phyloP scores from a whole-genome alignment of 148 eudicot genomes.

The Chenopodium formosanum region DNA sequence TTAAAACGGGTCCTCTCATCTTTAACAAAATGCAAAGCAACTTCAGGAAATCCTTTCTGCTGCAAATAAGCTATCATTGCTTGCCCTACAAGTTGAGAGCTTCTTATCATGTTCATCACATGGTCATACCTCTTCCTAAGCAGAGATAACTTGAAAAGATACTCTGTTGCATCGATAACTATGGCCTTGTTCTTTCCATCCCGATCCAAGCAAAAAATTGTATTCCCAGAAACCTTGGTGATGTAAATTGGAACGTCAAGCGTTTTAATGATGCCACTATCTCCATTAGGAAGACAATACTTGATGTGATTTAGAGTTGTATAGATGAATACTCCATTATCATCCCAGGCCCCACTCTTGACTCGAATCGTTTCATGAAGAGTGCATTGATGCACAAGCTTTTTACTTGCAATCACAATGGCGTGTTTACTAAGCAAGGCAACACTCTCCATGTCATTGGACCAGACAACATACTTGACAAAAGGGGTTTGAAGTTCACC shows the following conservation, averaged over 20 bases:
- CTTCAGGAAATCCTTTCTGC: conserved; percentile 88
- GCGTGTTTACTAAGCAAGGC: conserved; percentile 82
- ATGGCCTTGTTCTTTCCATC: conserved; percentile 70
- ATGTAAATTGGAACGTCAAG: conserved; percentile 75
- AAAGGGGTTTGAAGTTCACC: conserved; percentile 79
- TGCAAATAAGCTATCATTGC: conserved; percentile 88
- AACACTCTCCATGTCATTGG: conserved; percentile 86
- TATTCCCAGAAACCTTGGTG: conserved; percentile 63
- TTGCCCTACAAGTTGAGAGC: conserved; percentile 78
- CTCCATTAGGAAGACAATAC: conserved; percentile 94
- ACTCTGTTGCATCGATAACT: conserved; percentile 71
- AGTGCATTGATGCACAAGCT: conserved; percentile 74
- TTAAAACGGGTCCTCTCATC: conserved; percentile 79
- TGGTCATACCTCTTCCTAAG: conserved; percentile 67
- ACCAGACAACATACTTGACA: conserved; percentile 82
- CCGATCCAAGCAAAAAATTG: conserved; percentile 74
- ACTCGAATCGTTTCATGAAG: conserved; percentile 84
- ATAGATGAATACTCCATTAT: conserved; percentile 82
- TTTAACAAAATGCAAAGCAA: conserved; percentile 81
- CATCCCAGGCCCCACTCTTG: conserved; percentile 94
- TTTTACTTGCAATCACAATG: conserved; percentile 68
- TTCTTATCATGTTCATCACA: conserved; percentile 83
- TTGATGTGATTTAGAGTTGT: conserved; percentile 79
- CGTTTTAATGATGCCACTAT: conserved; percentile 78
- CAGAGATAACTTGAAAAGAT: conserved; percentile 66